Evolutionary conservation across 129 eudicot genomes (phyloP), one percentile per base, ranked within the genome.

Genomic region (Saposhnikovia divaricata): DNA sequence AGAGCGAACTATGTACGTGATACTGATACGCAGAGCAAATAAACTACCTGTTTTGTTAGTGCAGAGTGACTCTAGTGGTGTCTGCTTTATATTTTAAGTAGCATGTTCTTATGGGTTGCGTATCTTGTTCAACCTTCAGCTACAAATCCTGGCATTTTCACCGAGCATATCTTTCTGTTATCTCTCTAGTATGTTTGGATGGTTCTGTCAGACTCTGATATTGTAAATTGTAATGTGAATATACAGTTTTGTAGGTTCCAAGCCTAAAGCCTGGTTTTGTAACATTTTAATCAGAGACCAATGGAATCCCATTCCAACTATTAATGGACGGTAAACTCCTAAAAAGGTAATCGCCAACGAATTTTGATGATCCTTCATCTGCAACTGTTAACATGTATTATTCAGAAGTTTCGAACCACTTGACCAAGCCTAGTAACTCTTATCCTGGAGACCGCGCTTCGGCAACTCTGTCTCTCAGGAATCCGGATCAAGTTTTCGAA

Each of bases 11-110:
- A 31, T 44, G 73, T 57, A 73, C 8, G 21, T 9, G 31, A 12
- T 25, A 4, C 72, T 9, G 31, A 12, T 25, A 4, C 72, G 83
- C 45, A 73, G 11, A 71, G 75, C 75, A 13, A 81, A 81, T 73
- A 81, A 81, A 71, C 2, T 14, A 34, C 39, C 74, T 75, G 51
- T 65, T 78, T 65, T 44, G 21, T 0, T 38, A 23, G 37, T 55
- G 25, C 59, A 9, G 37, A 40, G 53, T 51, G 6, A 4, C 23
- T 15, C 9, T 9, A 10, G n/a, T 19, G 47, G 71, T 27, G 39
- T 12, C 39, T 3, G 38, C 71, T 27, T 65, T 27, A 5, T 73
- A 43, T 34, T 43, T 38, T 7, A 21, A 18, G 77, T 44, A 42
- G 11, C 28, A 74, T 27, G 57, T n/a, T 25, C 15, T 8, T 18